A percentile compares a stretch with the other conserved stretches of the same genome.
These are phyloP conservation scores for Phoma sp. DNA, from an alignment of 2,329 filamentous ascomycete genomes.

Conservation along the genomic window DNA sequence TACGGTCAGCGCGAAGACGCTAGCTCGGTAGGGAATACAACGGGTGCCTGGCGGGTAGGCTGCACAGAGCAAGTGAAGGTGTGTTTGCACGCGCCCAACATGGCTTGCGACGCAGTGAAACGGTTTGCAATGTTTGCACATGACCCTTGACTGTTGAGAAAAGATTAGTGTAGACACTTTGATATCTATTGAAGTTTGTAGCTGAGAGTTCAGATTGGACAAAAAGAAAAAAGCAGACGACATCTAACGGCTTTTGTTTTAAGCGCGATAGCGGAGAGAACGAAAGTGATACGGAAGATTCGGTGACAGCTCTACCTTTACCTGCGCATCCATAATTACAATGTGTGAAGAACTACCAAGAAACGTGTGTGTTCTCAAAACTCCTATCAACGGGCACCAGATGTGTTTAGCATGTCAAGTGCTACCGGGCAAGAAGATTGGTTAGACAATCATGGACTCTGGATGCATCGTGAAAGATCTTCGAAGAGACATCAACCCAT, in stretches of 20 bases:
- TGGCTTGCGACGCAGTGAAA: too few relatives aligned
- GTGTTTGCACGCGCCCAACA: background rate
- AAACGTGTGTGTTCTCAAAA: background rate
- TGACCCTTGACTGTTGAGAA: too few relatives aligned
- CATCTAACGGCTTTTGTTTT: too few relatives aligned
- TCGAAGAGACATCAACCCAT: background rate
- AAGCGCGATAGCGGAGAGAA: background rate
- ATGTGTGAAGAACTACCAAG: background rate
- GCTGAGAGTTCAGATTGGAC: too few relatives aligned
- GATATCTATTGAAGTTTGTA: too few relatives aligned
- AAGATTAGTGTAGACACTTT: too few relatives aligned
- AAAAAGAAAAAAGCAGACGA: too few relatives aligned
- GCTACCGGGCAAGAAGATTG: background rate
- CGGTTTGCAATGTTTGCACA: too few relatives aligned
- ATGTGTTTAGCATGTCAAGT: background rate
- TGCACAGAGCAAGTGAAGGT: constrained; percentile 8
- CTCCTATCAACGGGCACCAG: background rate
- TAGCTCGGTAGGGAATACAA: background rate
- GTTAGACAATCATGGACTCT: background rate
- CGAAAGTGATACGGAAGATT: background rate
- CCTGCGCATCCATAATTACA: background rate
- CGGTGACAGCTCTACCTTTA: background rate
- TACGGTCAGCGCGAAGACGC: background rate
- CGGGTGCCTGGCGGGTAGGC: background rate
- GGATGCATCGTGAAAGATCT: background rate